phyloP scores from a whole-genome alignment of 208 protist genomes.

The Acanthamoeba lenticulata region DNA sequence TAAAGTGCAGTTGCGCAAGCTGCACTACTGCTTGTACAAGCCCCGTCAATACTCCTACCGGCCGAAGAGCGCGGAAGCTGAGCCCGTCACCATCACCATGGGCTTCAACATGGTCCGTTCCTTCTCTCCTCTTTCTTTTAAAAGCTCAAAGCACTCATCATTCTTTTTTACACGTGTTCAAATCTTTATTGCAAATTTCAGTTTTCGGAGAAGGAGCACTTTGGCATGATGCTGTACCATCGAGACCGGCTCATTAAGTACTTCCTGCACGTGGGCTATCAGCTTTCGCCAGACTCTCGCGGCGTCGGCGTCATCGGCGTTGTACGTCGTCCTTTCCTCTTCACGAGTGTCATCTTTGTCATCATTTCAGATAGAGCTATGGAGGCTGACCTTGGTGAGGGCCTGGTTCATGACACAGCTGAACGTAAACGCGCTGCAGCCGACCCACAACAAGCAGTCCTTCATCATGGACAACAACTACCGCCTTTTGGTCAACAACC shows the following conservation, averaged over 20 bases:
- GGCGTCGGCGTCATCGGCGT: constrained; percentile 21
- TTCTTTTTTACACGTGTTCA: not conserved
- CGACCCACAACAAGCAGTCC: constrained; percentile 3
- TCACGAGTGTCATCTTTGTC: not conserved
- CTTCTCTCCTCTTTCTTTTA: not conserved
- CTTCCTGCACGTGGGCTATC: not conserved
- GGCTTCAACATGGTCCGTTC: not conserved
- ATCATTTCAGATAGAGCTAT: not conserved
- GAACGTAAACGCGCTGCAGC: not conserved
- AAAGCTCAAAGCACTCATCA: not conserved
- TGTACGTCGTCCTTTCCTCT: not conserved
- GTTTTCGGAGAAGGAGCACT: not conserved
- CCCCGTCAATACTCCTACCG: not conserved
- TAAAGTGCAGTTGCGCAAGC: not conserved
- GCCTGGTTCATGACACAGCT: not conserved
- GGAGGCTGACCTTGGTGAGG: not conserved
- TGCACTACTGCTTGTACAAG: not conserved
- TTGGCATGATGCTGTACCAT: constrained; percentile 53
- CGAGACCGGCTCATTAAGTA: constrained; percentile 17
- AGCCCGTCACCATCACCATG: not conserved
- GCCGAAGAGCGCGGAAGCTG: not conserved
- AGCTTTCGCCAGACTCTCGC: not conserved
- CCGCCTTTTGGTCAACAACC: not conserved
- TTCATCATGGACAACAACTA: constrained; percentile 46
- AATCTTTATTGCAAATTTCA: not conserved